phyloP scores from a whole-genome alignment of 164 flowering plant species.

The Annona cherimola region DNA sequence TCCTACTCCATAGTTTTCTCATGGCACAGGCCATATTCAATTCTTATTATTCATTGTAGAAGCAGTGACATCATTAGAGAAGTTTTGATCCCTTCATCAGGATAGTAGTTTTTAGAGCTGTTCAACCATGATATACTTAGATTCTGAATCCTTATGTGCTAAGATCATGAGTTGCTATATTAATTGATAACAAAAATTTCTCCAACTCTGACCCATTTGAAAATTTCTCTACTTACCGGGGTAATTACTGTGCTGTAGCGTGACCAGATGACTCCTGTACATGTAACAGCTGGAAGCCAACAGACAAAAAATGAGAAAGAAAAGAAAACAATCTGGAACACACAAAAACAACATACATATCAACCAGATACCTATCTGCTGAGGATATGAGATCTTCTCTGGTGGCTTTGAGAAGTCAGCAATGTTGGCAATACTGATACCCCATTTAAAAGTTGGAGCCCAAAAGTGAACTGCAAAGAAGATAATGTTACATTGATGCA shows the following conservation, averaged over 20 bases:
- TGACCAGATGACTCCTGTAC: constrained; percentile 74
- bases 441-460: constrained; percentile 94
- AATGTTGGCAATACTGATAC: constrained; percentile 74
- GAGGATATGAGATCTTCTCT: constrained; percentile 63
- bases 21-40: too few species aligned
- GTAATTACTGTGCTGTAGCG: constrained; percentile 75
- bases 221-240: constrained; percentile 45
- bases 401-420: constrained; percentile 73
- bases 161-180: too few species aligned
- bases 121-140: too few species aligned
- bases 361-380: constrained; percentile 48
- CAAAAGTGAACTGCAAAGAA: constrained; percentile 76
- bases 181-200: neutral
- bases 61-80: too few species aligned
- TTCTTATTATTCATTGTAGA: too few species aligned
- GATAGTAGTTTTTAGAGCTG: too few species aligned
- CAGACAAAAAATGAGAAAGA: neutral
- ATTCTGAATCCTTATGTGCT: too few species aligned
- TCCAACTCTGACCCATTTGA: neutral
- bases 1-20: too few species aligned
- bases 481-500: constrained; percentile 2
- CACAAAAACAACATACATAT: neutral
- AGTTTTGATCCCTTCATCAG: too few species aligned
- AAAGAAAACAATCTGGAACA: constrained; percentile 6
- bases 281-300: constrained; percentile 17